Evolutionary conservation across 2,329 filamentous ascomycete species (phyloP).

Genomic region (Monilinia fructicola): DNA sequence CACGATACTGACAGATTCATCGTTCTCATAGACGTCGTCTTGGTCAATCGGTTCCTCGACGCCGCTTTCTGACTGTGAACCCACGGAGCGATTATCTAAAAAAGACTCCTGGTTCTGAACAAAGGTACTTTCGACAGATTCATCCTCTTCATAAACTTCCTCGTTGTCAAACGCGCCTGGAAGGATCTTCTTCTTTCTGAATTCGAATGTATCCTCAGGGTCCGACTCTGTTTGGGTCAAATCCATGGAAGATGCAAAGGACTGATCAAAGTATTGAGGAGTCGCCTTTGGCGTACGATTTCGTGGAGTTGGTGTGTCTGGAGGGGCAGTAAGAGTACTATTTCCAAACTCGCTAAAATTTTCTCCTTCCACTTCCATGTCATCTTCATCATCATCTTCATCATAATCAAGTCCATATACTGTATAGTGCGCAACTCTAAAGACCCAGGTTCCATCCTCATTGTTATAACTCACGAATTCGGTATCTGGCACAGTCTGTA

Average conservation of each 20-base stretch:
- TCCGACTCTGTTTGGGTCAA: slow-evolving; percentile 39
- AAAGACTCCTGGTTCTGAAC: slow-evolving; percentile 66
- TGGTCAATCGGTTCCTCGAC: slow-evolving; percentile 58
- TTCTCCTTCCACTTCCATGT: slow-evolving; percentile 58
- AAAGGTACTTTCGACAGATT: slow-evolving; percentile 47
- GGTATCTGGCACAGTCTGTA: slow-evolving; percentile 77
- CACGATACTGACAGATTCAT: slow-evolving; percentile 74
- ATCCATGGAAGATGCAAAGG: slow-evolving; percentile 44
- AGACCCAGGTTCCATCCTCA: slow-evolving; percentile 82
- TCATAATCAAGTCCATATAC: slow-evolving; percentile 84
- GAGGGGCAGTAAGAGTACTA: slow-evolving; percentile 50
- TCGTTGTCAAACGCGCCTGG: slow-evolving; percentile 79
- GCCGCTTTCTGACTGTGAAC: slow-evolving; percentile 63
- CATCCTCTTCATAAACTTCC: slow-evolving; percentile 55
- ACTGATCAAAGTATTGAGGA: slow-evolving; percentile 33
- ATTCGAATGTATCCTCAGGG: slow-evolving; percentile 42
- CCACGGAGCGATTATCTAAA: slow-evolving; percentile 90
- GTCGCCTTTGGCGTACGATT: slow-evolving; percentile 30
- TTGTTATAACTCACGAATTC: slow-evolving; percentile 78
- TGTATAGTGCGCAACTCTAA: slow-evolving; percentile 93
- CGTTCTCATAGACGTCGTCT: slow-evolving; percentile 66
- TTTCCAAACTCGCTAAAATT: slow-evolving; percentile 47
- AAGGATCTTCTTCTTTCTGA: slow-evolving; percentile 48
- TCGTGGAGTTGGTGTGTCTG: slow-evolving; percentile 46
- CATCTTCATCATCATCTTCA: slow-evolving; percentile 64